These are phyloP conservation scores for Talaromyces verruculosus DNA, from an alignment of 2,329 filamentous ascomycete species.

Conservation along the genomic window DNA sequence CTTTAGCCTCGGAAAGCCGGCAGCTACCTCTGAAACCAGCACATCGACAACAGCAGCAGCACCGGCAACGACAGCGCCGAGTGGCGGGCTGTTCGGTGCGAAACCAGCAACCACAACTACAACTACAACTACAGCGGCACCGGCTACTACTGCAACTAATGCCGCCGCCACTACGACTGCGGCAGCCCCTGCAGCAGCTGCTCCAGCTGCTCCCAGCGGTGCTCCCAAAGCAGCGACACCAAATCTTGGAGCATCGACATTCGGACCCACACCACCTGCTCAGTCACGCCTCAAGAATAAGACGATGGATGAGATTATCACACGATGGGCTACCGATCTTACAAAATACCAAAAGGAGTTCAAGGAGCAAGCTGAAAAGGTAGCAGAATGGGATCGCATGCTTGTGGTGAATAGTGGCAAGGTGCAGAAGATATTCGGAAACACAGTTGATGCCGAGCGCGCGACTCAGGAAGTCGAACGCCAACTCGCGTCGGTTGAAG, in stretches of 20 bases:
- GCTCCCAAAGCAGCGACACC: constrained; percentile 35
- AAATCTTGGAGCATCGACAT: constrained; percentile 68
- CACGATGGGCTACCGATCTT: constrained; percentile 90
- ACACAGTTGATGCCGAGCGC: constrained; percentile 89
- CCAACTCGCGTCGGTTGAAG: constrained; percentile 83
- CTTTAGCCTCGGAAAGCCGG: constrained; percentile 33
- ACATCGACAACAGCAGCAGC: constrained; percentile 23
- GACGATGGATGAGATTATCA: constrained; percentile 98
- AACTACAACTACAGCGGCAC: constrained; percentile 29
- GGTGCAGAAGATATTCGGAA: constrained; percentile 88
- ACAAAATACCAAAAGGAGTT: constrained; percentile 97
- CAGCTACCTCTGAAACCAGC: constrained; percentile 27
- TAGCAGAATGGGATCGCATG: constrained; percentile 87
- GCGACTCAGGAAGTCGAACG: constrained; percentile 92
- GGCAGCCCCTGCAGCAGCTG: constrained; percentile 31
- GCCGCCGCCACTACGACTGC: constrained; percentile 33
- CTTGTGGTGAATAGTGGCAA: constrained; percentile 93
- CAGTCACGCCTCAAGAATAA: constrained; percentile 94
- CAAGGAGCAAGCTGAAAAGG: constrained; percentile 81
- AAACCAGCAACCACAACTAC: constrained; percentile 20
- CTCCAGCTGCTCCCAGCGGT: constrained; percentile 29
- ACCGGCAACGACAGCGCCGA: constrained; percentile 26
- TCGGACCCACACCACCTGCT: constrained; percentile 73
- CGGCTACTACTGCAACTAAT: constrained; percentile 28
- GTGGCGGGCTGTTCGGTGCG: constrained; percentile 18